phyloP scores from a whole-genome alignment of 768 basidiomycete genomes.

The Lactarius evosmus region DNA sequence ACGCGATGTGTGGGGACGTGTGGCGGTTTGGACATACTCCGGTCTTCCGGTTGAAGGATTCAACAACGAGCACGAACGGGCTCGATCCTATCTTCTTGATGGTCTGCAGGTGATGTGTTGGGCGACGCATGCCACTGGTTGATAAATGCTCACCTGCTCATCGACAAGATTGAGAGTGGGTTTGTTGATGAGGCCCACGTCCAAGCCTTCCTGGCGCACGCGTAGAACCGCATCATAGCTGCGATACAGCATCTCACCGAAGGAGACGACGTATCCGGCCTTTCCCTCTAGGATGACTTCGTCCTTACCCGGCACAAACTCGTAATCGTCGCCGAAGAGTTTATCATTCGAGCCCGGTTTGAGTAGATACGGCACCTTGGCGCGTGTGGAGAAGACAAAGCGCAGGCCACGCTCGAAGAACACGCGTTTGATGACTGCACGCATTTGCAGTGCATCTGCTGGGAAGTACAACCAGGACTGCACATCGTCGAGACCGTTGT shows the following conservation, averaged over 20 bases:
- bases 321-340: conserved; percentile 66
- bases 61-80: conserved; percentile 80
- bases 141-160: conserved; percentile 51
- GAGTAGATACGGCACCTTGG: conserved; percentile 86
- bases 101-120: conserved; percentile 36
- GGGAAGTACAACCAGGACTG: conserved; percentile 86
- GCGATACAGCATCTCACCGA: conserved; percentile 85
- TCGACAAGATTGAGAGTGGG: conserved; percentile 79
- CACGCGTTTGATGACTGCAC: conserved; percentile 67
- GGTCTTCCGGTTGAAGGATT: conserved; percentile 86
- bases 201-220: conserved; percentile 64
- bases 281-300: conserved; percentile 75
- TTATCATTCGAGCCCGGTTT: conserved; percentile 65
- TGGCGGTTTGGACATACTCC: conserved; percentile 42
- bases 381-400: conserved; percentile 85
- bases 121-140: background rate
- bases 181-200: conserved; percentile 88
- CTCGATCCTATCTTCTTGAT: conserved; percentile 69
- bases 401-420: conserved; percentile 83
- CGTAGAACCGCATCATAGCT: conserved; percentile 79
- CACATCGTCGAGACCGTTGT: conserved; percentile 80
- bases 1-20: background rate
- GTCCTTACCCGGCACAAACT: conserved; percentile 82
- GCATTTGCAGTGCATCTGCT: conserved; percentile 79
- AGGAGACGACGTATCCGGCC: conserved; percentile 79